Evolutionary conservation across 306 rosid species (phyloP).

Genomic region (Urtica urens): DNA sequence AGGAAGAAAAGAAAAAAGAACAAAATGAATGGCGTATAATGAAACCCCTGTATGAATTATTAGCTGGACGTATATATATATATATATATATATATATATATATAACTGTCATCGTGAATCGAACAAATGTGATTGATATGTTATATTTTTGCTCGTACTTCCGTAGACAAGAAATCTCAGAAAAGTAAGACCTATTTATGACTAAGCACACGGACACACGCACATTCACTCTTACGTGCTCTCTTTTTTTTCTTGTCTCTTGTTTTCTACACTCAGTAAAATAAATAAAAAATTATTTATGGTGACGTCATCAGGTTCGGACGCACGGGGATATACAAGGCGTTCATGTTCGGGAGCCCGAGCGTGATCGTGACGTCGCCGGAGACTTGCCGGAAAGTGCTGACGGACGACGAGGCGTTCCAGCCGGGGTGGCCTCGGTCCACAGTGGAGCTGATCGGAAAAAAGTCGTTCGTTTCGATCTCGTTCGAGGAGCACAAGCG

Average conservation of each 20-base stretch:
- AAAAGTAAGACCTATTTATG: not conserved
- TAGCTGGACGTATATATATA: not conserved
- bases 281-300: not conserved
- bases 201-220: no score
- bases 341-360: slow-evolving; percentile 70
- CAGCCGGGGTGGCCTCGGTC: slow-evolving; percentile 74
- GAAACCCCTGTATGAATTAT: slow-evolving; percentile 3
- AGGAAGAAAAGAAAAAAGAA: not conserved
- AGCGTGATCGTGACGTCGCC: slow-evolving; percentile 66
- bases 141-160: not conserved
- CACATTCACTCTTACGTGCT: not conserved
- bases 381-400: slow-evolving; percentile 52
- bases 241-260: no score
- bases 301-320: slow-evolving; percentile 40
- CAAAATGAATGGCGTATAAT: not conserved
- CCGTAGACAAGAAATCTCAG: not conserved
- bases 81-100: no score
- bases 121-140: slow-evolving; percentile 1
- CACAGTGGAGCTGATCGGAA: slow-evolving; percentile 60
- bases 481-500: slow-evolving; percentile 71
- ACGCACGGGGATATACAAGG: slow-evolving; percentile 59
- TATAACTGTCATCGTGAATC: no score
- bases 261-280: no score
- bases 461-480: slow-evolving; percentile 56
- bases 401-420: slow-evolving; percentile 69